Evolutionary conservation across 1,139 yeast genomes (phyloP).

Genomic region (Geotrichum candidum): DNA sequence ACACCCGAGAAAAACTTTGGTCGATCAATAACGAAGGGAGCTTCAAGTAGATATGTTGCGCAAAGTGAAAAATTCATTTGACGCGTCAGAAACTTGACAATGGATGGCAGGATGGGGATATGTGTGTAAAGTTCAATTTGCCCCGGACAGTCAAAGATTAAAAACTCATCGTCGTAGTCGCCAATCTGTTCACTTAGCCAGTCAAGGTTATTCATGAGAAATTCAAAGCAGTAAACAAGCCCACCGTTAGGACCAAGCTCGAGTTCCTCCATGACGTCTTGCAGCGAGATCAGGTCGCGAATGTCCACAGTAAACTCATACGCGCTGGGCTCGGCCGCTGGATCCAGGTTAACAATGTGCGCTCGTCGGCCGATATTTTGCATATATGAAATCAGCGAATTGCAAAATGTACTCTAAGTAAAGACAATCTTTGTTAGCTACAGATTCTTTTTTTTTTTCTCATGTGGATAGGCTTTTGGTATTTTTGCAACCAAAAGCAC

Average conservation of each 20-base stretch:
- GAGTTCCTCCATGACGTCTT: conserved; percentile 96
- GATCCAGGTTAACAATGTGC: conserved; percentile 90
- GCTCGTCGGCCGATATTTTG: conserved; percentile 88
- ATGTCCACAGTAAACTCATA: conserved; percentile 91
- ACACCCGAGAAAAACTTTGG: conserved; percentile 95
- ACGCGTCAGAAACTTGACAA: conserved; percentile 74
- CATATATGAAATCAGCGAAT: conserved; percentile 79
- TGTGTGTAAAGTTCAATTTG: conserved; percentile 95
- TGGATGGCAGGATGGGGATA: conserved; percentile 83
- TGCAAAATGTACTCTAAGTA: conserved; percentile 60
- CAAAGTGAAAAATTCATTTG: conserved; percentile 79
- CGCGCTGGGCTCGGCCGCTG: conserved; percentile 93
- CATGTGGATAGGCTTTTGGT: no score
- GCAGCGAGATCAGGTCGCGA: conserved; percentile 79
- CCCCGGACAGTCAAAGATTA: conserved; percentile 96
- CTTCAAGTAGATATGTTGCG: conserved; percentile 87
- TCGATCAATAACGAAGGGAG: conserved; percentile 85
- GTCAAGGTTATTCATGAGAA: conserved; percentile 76
- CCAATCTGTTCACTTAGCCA: conserved; percentile 97
- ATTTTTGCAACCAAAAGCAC: neutral
- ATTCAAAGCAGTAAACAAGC: conserved; percentile 84
- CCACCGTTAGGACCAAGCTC: conserved; percentile 96
- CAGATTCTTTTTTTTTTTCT: conserved; percentile 36
- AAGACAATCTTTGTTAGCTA: neutral
- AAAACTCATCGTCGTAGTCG: conserved; percentile 85